A percentile compares a stretch with the other conserved stretches of the same genome.
Conservation (phyloP, 306 rosid species). For the Rosa persica region DNA sequence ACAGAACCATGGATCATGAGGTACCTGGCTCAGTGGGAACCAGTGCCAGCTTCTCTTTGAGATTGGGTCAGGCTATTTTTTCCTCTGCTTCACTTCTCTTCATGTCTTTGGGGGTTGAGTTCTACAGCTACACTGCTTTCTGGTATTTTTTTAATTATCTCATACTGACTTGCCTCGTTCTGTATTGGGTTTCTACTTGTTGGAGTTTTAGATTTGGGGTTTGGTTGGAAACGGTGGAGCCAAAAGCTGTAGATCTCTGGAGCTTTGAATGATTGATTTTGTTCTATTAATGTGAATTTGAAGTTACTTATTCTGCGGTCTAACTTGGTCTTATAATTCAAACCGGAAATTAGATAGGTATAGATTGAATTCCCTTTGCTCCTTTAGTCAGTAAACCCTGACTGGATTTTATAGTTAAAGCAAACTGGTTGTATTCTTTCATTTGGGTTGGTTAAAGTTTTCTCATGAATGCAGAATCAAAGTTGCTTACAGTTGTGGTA, state of each 20-base stretch:
- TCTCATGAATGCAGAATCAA: neutral
- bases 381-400: neutral
- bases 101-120: slow-evolving; percentile 82
- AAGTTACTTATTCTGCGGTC: neutral
- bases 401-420: neutral
- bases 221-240: neutral
- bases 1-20: slow-evolving; percentile 52
- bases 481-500: neutral
- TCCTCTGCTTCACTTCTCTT: slow-evolving; percentile 82
- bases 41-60: slow-evolving; percentile 60
- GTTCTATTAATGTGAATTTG: neutral
- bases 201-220: slow-evolving; percentile 1
- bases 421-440: neutral
- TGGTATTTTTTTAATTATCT: slow-evolving; percentile 44
- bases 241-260: neutral
- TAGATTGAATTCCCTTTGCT: neutral
- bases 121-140: slow-evolving; percentile 88
- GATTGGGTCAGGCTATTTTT: slow-evolving; percentile 78
- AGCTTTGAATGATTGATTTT: neutral
- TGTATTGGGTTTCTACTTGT: neutral
- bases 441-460: neutral
- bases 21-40: slow-evolving; percentile 81
- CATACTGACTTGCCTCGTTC: neutral
- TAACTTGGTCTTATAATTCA: neutral
- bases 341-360: neutral